These are phyloP conservation scores for Apiotrichum montevideense DNA, from an alignment of 1,284 basidiomycete genomes.

Conservation along the genomic window DNA sequence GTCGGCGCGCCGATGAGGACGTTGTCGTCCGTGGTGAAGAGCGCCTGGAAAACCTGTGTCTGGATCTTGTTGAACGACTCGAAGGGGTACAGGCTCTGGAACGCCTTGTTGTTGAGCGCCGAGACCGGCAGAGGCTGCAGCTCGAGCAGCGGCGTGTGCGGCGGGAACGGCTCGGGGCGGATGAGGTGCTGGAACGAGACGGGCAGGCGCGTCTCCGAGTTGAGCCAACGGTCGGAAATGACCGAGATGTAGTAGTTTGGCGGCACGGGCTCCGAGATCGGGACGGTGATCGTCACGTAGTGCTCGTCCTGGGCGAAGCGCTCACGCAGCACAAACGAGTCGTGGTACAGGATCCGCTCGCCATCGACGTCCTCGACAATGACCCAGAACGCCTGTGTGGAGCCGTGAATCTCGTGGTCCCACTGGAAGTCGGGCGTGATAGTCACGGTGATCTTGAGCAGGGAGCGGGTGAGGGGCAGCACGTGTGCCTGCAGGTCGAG, in stretches of 20 bases:
- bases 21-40: slow-evolving; percentile 94
- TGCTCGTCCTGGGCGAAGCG: slow-evolving; percentile 90
- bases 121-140: slow-evolving; percentile 84
- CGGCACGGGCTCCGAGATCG: slow-evolving; percentile 93
- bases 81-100: slow-evolving; percentile 78
- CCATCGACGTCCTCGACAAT: slow-evolving; percentile 96
- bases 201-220: slow-evolving; percentile 87
- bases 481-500: slow-evolving; percentile 89
- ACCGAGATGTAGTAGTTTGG: slow-evolving; percentile 97
- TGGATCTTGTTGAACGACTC: slow-evolving; percentile 96
- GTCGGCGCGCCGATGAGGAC: slow-evolving; percentile 94
- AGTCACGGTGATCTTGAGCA: slow-evolving; percentile 80
- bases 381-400: slow-evolving; percentile 83
- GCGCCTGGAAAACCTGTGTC: slow-evolving; percentile 95
- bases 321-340: slow-evolving; percentile 83
- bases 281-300: slow-evolving; percentile 86
- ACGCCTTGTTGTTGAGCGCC: slow-evolving; percentile 86
- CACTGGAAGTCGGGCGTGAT: slow-evolving; percentile 95
- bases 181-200: slow-evolving; percentile 98
- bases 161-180: slow-evolving; percentile 92
- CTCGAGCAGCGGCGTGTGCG: slow-evolving; percentile 86
- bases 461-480: slow-evolving; percentile 82
- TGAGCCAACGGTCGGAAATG: slow-evolving; percentile 91
- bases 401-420: slow-evolving; percentile 90
- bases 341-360: slow-evolving; percentile 89